Conservation (phyloP, 1,284 basidiomycete species). For the Kwoniella shivajii region DNA sequence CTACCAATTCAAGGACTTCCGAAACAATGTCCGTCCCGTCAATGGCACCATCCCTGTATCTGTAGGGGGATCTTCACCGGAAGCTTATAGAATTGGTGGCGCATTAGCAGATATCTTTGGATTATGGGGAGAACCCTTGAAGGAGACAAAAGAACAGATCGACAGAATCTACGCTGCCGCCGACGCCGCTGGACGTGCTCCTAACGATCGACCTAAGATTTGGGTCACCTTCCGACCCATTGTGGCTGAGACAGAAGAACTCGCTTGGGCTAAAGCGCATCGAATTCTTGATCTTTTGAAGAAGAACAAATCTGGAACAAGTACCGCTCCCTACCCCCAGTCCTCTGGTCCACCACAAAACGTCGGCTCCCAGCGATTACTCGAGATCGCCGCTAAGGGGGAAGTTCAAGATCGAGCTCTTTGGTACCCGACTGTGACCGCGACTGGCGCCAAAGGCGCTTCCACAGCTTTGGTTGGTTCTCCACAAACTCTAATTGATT, state of each 20-base stretch:
- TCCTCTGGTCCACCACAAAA: constrained; percentile 21
- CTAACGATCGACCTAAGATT: constrained; percentile 33
- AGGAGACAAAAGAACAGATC: constrained; percentile 45
- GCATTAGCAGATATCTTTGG: constrained; percentile 40
- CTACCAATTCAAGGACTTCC: constrained; percentile 38
- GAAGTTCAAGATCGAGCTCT: constrained; percentile 41
- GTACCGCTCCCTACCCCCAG: not conserved
- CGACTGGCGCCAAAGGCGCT: constrained; percentile 36
- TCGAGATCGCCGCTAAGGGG: constrained; percentile 37
- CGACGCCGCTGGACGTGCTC: constrained; percentile 32
- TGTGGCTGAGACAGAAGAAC: constrained; percentile 39
- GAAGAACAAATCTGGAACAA: constrained; percentile 9
- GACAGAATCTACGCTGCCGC: constrained; percentile 39
- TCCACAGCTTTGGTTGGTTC: constrained; percentile 42
- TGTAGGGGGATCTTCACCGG: constrained; percentile 37
- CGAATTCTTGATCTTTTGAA: constrained; percentile 29
- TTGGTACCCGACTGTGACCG: constrained; percentile 41
- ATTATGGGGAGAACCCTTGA: constrained; percentile 42
- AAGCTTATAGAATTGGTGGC: constrained; percentile 42
- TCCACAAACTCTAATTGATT: constrained; percentile 37
- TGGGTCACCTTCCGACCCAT: constrained; percentile 45
- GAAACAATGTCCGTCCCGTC: constrained; percentile 30
- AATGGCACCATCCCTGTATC: constrained; percentile 29
- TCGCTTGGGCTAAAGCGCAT: constrained; percentile 40
- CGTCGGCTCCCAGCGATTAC: constrained; percentile 37